Evolutionary conservation across 2,329 filamentous ascomycete genomes (phyloP), one percentile per base, ranked within the genome.

Genomic region (Colletotrichum tofieldiae): DNA sequence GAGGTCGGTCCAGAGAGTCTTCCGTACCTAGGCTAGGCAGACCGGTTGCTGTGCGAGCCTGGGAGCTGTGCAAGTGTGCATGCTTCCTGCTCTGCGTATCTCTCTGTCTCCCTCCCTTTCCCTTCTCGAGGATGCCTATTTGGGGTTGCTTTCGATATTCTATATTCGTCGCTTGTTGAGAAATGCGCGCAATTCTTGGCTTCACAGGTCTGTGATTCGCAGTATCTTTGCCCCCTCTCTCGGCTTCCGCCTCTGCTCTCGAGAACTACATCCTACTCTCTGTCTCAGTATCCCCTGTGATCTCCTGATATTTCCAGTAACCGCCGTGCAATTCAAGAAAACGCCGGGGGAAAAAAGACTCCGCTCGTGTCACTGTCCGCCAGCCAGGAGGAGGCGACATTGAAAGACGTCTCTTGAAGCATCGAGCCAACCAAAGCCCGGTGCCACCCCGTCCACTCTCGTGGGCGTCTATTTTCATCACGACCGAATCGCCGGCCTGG

Each of bases 391-490:
- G 51, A 59, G 41, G 62, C 56, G 67, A 63, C n/a, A 56, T 67
- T 65, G 41, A 23, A 43, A 26, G 56, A 62, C 43, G 52, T 41
- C 49, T 55, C 55, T 67, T 54, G 49, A 60, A 72, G 49, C 73
- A 75, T 62, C 74, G 73, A 62, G 56, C 71, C 72, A 78, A 72
- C 73, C 67, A 72, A 66, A 79, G 71, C 73, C 75, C 73, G 78
- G 81, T 79, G 77, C 78, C 81, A 82, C 80, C 78, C 77, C 76
- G 77, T 79, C 63, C 73, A 71, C 62, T 78, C 75, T 78, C 75
- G 67, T 73, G 81, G 82, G 85, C 85, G 85, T 85, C 82, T 87
- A 86, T 84, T 82, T 81, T 77, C 68, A 78, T 81, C 78, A 75
- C 79, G 77, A 67, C 65, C 74, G 67, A 81, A 79, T 83, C 80